These are phyloP conservation scores for Meyerozyma smithsonii DNA, from an alignment of 1,139 yeast genomes.

Conservation along the genomic window DNA sequence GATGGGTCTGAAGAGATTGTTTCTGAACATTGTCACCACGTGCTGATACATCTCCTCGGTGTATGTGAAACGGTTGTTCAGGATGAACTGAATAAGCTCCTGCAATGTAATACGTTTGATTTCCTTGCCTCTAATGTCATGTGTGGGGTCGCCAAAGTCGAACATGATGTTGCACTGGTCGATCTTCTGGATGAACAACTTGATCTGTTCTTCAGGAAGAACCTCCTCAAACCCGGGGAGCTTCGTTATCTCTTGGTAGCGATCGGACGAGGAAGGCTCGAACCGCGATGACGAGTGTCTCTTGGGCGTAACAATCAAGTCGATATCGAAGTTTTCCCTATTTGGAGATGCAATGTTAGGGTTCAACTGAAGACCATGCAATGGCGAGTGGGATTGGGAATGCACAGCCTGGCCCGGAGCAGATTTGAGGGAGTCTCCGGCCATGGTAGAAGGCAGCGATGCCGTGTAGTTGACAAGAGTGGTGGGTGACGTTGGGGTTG, in stretches of 20 bases:
- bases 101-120: conserved; percentile 80
- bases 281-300: conserved; percentile 93
- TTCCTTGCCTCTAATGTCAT: conserved; percentile 89
- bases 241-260: conserved; percentile 63
- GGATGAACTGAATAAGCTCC: conserved; percentile 84
- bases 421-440: conserved; percentile 14
- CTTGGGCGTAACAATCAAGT: conserved; percentile 62
- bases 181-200: conserved; percentile 77
- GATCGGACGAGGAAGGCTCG: conserved; percentile 68
- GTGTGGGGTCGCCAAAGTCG: conserved; percentile 90
- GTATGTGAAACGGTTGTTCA: conserved; percentile 74
- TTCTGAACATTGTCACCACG: conserved; percentile 86
- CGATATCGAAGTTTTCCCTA: conserved; percentile 41
- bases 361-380: conserved; percentile 30
- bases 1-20: conserved; percentile 86
- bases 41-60: conserved; percentile 88
- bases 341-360: conserved; percentile 44
- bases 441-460: conserved; percentile 12
- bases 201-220: conserved; percentile 76
- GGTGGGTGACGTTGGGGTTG: conserved; percentile 14
- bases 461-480: conserved; percentile 6
- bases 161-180: conserved; percentile 94
- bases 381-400: conserved; percentile 21
- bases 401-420: conserved; percentile 14
- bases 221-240: conserved; percentile 91